phyloP scores from a whole-genome alignment of 2,329 filamentous ascomycete genomes.

The Magnaporthales sp. region DNA sequence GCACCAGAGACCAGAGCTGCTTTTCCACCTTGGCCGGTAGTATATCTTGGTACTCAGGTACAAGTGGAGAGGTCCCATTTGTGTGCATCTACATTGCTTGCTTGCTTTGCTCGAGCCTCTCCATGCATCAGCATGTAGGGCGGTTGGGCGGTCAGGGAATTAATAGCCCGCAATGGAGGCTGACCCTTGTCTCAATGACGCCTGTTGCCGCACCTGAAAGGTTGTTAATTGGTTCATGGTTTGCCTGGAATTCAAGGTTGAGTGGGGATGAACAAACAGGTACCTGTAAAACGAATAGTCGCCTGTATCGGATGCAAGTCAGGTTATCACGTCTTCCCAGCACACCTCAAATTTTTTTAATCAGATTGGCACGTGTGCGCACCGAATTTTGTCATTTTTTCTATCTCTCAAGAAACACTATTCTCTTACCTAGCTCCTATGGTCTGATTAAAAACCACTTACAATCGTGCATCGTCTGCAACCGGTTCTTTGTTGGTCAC shows the following conservation, averaged over 20 bases:
- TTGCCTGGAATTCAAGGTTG: background rate
- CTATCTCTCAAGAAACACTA: background rate
- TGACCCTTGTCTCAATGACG: background rate
- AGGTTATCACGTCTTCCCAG: background rate
- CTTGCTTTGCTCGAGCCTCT: background rate
- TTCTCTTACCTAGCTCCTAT: background rate
- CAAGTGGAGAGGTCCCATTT: background rate
- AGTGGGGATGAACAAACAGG: background rate
- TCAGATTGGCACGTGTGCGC: background rate
- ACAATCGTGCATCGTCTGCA: background rate
- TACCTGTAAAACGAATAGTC: background rate
- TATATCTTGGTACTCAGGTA: background rate
- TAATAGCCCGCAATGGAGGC: background rate
- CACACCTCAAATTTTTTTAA: background rate
- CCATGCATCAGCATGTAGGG: too few relatives aligned
- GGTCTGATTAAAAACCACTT: background rate
- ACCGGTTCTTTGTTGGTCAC: slow-evolving; percentile 1
- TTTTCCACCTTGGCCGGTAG: background rate
- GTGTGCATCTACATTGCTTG: background rate
- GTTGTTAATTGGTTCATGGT: background rate
- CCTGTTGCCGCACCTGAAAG: background rate
- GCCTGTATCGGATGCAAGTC: slow-evolving; percentile 1
- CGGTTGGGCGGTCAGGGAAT: background rate
- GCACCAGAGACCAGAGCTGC: background rate
- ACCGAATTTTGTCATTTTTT: background rate